Evolutionary conservation across 2,329 filamentous ascomycete species (phyloP), one percentile per base, ranked within the genome.

Genomic region (Cercospora berteroae): DNA sequence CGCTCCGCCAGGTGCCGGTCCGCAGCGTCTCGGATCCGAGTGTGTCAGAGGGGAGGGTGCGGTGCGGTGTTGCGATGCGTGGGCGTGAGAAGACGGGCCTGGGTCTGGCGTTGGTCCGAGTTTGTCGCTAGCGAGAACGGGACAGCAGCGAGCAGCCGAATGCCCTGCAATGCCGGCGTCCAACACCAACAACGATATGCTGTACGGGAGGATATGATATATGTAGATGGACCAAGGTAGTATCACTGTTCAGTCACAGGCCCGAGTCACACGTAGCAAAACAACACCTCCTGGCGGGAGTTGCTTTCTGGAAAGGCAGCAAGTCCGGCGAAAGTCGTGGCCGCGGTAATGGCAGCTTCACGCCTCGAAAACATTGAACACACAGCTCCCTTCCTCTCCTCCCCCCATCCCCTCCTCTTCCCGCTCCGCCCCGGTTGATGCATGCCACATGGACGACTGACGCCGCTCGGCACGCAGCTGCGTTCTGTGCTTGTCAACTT

Each of bases 361-460:
- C 48, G 48, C 25, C 48, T 23, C 48, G 48, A 55, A 55, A 55
- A 55, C 48, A 55, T 55, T 55, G 23, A 55, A n/a, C 48, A n/a
- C 44, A 50, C 58, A 25, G 20, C 39, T 44, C n/a, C 23, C 7
- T 20, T 58, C 36, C 27, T 39, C 25, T 52, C 36, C 48, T 25
- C 58, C 63, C 57, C 56, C 60, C 56, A 31, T 44, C 13, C n/a
- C n/a, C 20, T n/a, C 50, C 13, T 44, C 27, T 27, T 20, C 18
- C 39, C 29, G 56, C 12, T 55, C 23, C 48, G 48, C 27, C 27
- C 27, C 48, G 18, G 27, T 71, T 71, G 69, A 72, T 77, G 76
- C 71, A 78, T 78, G 76, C 75, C 70, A 72, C 71, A 76, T 77
- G 74, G 76, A 70, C 66, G 63, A 56, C 62, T 77, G 72, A 77